Conservation (phyloP, 371 early-diverging fungal genomes). For the Mortierella sp. region DNA sequence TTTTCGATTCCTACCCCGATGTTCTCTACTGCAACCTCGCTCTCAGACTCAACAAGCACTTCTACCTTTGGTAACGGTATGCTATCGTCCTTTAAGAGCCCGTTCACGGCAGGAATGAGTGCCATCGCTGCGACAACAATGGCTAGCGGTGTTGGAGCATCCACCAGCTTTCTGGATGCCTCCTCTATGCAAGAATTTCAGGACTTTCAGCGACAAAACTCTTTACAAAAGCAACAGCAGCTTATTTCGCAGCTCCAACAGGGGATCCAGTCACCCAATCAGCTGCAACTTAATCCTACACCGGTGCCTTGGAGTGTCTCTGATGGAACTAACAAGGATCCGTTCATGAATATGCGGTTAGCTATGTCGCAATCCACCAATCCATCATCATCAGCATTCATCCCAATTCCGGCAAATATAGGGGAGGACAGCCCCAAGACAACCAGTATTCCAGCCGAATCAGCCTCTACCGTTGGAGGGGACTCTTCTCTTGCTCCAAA, state of each 20-base stretch:
- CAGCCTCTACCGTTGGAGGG: neutral
- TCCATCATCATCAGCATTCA: slow-evolving; percentile 42
- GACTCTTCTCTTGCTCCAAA: slow-evolving; percentile 38
- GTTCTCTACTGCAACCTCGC: neutral
- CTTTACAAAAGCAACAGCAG: slow-evolving; percentile 38
- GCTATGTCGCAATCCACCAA: slow-evolving; percentile 47
- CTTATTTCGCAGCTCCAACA: slow-evolving; percentile 42
- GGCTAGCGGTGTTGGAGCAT: slow-evolving; percentile 15
- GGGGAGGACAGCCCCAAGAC: neutral
- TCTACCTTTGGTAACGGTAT: slow-evolving; percentile 9
- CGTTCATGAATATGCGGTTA: slow-evolving; percentile 34
- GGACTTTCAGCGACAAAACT: slow-evolving; percentile 47
- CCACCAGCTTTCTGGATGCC: slow-evolving; percentile 48
- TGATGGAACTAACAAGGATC: slow-evolving; percentile 23
- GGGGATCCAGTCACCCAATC: slow-evolving; percentile 20
- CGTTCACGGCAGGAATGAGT: slow-evolving; percentile 10
- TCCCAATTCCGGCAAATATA: slow-evolving; percentile 6
- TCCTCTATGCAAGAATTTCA: slow-evolving; percentile 52
- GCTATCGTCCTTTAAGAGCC: slow-evolving; percentile 30
- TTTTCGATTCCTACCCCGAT: slow-evolving; percentile 14
- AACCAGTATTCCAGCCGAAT: neutral
- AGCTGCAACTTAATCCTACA: slow-evolving; percentile 16
- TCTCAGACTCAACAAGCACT: neutral
- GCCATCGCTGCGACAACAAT: slow-evolving; percentile 12
- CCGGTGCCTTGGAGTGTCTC: slow-evolving; percentile 22